Percentiles rank a stretch among this genome's conserved stretches.
phyloP scores from a whole-genome alignment of 495 filamentous ascomycete genomes.

The Cryomyces antarcticus region DNA sequence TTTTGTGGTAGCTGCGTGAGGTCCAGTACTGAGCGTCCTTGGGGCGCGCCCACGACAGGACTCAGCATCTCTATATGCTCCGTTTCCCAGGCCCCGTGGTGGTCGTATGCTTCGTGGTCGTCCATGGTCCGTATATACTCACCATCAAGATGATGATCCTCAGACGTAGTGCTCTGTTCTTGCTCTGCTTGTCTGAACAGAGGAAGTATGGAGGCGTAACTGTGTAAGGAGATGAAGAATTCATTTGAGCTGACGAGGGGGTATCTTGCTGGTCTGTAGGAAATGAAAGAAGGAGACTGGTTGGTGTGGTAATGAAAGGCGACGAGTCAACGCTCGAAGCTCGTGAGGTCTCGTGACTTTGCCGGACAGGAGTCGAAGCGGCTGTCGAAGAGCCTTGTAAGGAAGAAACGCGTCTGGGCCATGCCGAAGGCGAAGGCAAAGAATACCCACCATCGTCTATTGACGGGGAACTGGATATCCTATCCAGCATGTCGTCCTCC shows the following conservation, averaged over 20 bases:
- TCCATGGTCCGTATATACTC: constrained; percentile 24
- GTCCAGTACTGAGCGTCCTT: too few species aligned
- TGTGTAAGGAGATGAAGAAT: constrained; percentile 34
- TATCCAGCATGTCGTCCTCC: constrained; percentile 86
- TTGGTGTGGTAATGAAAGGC: constrained; percentile 20
- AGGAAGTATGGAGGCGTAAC: constrained; percentile 27
- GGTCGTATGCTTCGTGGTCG: background rate
- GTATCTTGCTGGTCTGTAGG: constrained; percentile 1
- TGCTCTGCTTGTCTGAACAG: constrained; percentile 12
- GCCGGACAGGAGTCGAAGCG: constrained; percentile 5
- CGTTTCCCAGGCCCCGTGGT: background rate
- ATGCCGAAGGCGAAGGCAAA: constrained; percentile 9
- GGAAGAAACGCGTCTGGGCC: constrained; percentile 14
- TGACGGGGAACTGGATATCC: constrained; percentile 91
- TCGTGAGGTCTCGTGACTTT: constrained; percentile 1
- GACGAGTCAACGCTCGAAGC: constrained; percentile 9
- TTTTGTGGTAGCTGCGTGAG: too few species aligned
- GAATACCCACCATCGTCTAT: constrained; percentile 88
- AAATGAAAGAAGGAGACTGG: constrained; percentile 13
- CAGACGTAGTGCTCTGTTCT: constrained; percentile 3
- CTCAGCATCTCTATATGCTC: background rate
- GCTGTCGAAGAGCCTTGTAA: constrained; percentile 10
- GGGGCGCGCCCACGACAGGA: too few species aligned
- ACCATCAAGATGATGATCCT: constrained; percentile 40
- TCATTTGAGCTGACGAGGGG: constrained; percentile 8